Base-by-base conservation (phyloP, 2,329 filamentous ascomycete genomes). In the Fusarium globosum region DNA sequence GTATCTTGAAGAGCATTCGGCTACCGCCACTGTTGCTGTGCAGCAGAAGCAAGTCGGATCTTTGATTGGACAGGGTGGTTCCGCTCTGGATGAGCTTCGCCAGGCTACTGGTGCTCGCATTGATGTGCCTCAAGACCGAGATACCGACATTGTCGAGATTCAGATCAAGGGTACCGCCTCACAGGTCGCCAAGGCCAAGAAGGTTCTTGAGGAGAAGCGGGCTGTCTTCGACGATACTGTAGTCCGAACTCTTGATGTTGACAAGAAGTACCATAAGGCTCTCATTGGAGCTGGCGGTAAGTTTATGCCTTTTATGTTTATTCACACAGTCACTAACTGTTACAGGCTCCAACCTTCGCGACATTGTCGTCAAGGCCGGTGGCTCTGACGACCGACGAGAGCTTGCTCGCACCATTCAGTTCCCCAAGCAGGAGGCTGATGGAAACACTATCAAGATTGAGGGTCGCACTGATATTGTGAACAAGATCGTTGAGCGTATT, bases 1-100 rank as follows among this genome's bases (percentile, higher is more conserved):
- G 82, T 99, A 95, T 83, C 89, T 96, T 51, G 91, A 94, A 82
- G 96, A 98, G 80, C 95, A 95, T 81, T 96, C 94, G 0, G 89
- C 93, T 82, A 92, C 89, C 28, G 93, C 92, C 21, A 92, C 90
- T 18, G 91, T 99, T 20, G 91, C 93, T 18, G 94, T 99, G 39
- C 93, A 97, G 75, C 94, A 96, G 83, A 95, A 91, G 83, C 95
- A 98, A 82, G 88, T 99, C 65, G 95, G 95, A n/a, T 96, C 94
- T 23, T 85, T 99, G 73, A 98, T 99, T 77, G 96, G 96, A 56
- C 92, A 95, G 78, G 93, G 95, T 45, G 96, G 96, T 72, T 91
- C 92, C 76, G 95, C 94, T 76, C 94, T 99, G 88, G 96, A 98
- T 77, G 93, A 94, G 79, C 87, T 99, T 55, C 93, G 96, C 68